Evolutionary conservation across 768 basidiomycete genomes (phyloP).

Genomic region (Steccherinum ochraceum): DNA sequence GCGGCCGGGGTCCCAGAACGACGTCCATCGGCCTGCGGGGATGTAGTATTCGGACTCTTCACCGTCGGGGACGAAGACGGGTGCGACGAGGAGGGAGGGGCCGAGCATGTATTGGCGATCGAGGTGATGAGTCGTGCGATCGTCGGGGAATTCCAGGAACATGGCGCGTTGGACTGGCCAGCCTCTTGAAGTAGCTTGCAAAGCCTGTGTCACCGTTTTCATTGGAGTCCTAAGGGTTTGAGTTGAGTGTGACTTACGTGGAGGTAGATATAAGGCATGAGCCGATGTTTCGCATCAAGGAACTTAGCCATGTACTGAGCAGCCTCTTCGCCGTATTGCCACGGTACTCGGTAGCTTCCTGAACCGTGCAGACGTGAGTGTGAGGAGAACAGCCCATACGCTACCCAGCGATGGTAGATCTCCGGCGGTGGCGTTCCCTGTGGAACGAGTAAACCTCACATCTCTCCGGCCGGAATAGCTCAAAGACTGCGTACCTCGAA

Average conservation of each 20-base stretch:
- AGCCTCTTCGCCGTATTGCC: constrained; percentile 70
- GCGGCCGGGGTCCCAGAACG: constrained; percentile 48
- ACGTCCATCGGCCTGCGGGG: constrained; percentile 56
- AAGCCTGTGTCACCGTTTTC: constrained; percentile 32
- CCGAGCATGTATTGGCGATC: constrained; percentile 59
- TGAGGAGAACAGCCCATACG: constrained; percentile 70
- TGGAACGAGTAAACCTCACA: neutral
- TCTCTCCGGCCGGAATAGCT: neutral
- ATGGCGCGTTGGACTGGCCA: constrained; percentile 58
- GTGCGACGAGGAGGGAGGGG: constrained; percentile 53
- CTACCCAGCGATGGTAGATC: constrained; percentile 73
- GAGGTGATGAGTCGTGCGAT: constrained; percentile 52
- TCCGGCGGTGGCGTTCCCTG: constrained; percentile 62
- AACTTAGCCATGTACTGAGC: constrained; percentile 56
- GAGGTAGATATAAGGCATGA: constrained; percentile 70
- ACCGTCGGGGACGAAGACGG: constrained; percentile 48
- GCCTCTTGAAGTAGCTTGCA: constrained; percentile 43
- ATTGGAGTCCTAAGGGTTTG: neutral
- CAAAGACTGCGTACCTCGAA: constrained; percentile 51
- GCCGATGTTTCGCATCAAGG: constrained; percentile 56
- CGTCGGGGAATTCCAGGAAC: constrained; percentile 59
- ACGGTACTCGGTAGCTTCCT: constrained; percentile 69
- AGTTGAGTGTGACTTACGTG: constrained; percentile 31
- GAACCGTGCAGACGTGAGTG: constrained; percentile 73
- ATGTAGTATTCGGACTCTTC: constrained; percentile 57